These are phyloP conservation scores for Aspergillus brasiliensis DNA, from an alignment of 2,329 filamentous ascomycete genomes.

Conservation along the genomic window DNA sequence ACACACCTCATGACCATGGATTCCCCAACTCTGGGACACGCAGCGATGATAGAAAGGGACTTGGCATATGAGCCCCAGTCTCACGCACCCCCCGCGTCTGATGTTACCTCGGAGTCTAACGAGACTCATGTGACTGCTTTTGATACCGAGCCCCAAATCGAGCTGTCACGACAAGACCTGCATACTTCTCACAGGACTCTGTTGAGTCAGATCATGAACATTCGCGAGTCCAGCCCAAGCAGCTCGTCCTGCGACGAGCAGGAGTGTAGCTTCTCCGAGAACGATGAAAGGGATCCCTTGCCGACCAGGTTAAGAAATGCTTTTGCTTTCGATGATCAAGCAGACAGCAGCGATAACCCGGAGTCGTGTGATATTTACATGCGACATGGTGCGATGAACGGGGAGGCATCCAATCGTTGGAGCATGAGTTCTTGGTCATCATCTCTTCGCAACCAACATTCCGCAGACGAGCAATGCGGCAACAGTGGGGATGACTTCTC, in stretches of 20 bases:
- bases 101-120: slow-evolving; percentile 61
- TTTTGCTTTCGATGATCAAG: slow-evolving; percentile 41
- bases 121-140: slow-evolving; percentile 64
- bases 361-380: slow-evolving; percentile 26
- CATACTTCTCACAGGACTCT: slow-evolving; percentile 44
- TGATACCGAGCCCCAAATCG: slow-evolving; percentile 70
- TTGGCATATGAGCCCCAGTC: slow-evolving; percentile 9
- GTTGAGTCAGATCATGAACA: slow-evolving; percentile 51
- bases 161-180: slow-evolving; percentile 44
- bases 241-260: slow-evolving; percentile 43
- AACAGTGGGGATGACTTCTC: slow-evolving; percentile 40
- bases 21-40: slow-evolving; percentile 47
- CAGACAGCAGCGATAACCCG: slow-evolving; percentile 34
- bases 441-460: slow-evolving; percentile 40
- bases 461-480: slow-evolving; percentile 37
- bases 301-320: slow-evolving; percentile 57
- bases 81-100: slow-evolving; percentile 32
- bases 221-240: slow-evolving; percentile 50
- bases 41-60: slow-evolving; percentile 17
- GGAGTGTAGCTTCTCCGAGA: slow-evolving; percentile 46
- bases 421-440: slow-evolving; percentile 51
- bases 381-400: slow-evolving; percentile 22
- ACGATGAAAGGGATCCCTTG: slow-evolving; percentile 57
- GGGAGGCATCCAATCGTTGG: slow-evolving; percentile 39
- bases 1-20: slow-evolving; percentile 37